A percentile compares a stretch with the other conserved stretches of the same genome.
These are phyloP conservation scores for Trichoderma aggressivum DNA, from an alignment of 2,329 filamentous ascomycete species.

Conservation along the genomic window DNA sequence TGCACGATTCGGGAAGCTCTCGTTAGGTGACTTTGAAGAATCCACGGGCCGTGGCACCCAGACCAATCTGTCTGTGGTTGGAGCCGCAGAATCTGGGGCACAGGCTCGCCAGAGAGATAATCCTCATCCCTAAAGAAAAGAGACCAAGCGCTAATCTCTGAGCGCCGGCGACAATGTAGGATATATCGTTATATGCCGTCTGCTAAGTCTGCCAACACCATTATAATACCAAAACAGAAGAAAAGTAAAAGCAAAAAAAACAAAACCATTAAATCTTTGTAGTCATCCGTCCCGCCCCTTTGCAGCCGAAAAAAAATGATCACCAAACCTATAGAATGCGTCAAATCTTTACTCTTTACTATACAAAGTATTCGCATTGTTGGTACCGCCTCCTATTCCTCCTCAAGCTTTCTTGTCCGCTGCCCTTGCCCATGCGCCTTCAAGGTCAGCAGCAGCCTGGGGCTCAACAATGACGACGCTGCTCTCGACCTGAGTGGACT, in stretches of 20 bases:
- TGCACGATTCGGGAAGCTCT: background rate
- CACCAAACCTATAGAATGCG: constrained; percentile 5
- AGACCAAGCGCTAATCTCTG: background rate
- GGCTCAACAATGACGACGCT: constrained; percentile 54
- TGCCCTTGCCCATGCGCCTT: constrained; percentile 69
- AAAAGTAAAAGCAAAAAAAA: background rate
- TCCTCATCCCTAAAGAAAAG: background rate
- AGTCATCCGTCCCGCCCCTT: background rate
- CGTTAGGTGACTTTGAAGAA: background rate
- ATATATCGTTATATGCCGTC: background rate
- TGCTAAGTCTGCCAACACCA: constrained; percentile 1
- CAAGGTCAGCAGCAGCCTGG: constrained; percentile 47
- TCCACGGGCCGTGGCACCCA: background rate
- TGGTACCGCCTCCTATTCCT: background rate
- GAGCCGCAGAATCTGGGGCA: background rate
- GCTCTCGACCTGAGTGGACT: constrained; percentile 37
- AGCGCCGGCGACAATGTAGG: background rate
- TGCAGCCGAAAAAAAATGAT: background rate
- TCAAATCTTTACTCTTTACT: constrained; percentile 13
- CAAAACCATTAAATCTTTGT: constrained; percentile 5
- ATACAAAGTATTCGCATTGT: constrained; percentile 6
- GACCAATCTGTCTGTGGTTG: background rate
- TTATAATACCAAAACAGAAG: background rate
- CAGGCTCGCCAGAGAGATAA: background rate
- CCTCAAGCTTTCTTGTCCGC: constrained; percentile 26